Evolutionary conservation across 305 asterid genomes (phyloP).

Genomic region (Andrographis paniculata): DNA sequence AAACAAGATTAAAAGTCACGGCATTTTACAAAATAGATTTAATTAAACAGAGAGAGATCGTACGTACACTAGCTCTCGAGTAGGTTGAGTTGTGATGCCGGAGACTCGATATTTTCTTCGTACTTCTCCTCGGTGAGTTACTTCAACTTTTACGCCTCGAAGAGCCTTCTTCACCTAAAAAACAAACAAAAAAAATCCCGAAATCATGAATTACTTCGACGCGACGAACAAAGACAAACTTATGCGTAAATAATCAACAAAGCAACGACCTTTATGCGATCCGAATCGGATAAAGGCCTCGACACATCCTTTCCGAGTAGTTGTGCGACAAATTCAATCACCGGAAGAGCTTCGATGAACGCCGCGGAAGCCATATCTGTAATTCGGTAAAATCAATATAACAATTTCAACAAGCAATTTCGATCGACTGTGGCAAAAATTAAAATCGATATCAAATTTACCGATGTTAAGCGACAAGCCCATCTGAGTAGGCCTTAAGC

Average conservation of each 20-base stretch:
- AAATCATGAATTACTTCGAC: too few species aligned
- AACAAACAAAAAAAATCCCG: too few species aligned
- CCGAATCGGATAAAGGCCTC: constrained; percentile 86
- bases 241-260: not conserved
- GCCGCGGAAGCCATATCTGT: constrained; percentile 99
- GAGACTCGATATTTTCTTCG: constrained; percentile 93
- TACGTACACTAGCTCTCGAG: constrained; percentile 92
- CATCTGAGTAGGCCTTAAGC: constrained; percentile 98
- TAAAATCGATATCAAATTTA: constrained; percentile 18
- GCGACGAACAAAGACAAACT: not conserved
- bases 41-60: too few species aligned
- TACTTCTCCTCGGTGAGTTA: constrained; percentile 88
- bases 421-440: too few species aligned
- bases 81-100: constrained; percentile 89
- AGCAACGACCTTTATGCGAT: constrained; percentile 69
- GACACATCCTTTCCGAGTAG: constrained; percentile 85
- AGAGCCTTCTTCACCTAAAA: constrained; percentile 91
- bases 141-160: constrained; percentile 98
- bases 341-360: constrained; percentile 95
- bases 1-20: not conserved
- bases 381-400: constrained; percentile 13
- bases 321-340: constrained; percentile 83
- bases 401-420: constrained; percentile 8
- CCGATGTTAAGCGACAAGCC: constrained; percentile 97
- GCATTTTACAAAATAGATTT: not conserved